Evolutionary conservation across 495 filamentous ascomycete genomes (phyloP).

Genomic region (Penicillium bovifimosum): DNA sequence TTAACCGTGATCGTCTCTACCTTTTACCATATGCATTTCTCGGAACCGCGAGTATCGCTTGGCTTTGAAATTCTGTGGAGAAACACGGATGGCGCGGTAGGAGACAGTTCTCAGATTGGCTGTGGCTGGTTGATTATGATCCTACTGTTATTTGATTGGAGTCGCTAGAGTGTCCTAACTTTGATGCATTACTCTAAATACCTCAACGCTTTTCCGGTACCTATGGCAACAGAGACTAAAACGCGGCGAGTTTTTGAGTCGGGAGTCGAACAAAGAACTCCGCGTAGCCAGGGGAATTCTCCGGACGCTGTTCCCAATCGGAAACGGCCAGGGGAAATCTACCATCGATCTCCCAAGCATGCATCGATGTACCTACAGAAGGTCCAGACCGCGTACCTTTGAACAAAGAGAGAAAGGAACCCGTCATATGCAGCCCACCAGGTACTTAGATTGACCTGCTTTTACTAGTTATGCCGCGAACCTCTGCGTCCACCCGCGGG

Average conservation of each 20-base stretch:
- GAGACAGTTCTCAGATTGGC: not conserved
- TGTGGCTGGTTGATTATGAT: not conserved
- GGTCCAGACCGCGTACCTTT: constrained; percentile 3
- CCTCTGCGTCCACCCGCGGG: constrained; percentile 18
- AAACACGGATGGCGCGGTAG: not conserved
- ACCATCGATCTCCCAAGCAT: not conserved
- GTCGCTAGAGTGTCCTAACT: not conserved
- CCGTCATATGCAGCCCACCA: constrained; percentile 4
- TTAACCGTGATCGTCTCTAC: constrained; percentile 6
- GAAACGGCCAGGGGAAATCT: not conserved
- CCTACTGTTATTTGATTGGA: not conserved
- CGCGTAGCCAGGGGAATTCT: not conserved
- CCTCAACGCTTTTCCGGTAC: not conserved
- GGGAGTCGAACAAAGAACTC: not conserved
- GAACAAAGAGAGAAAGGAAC: constrained; percentile 5
- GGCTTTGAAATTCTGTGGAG: not conserved
- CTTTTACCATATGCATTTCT: constrained; percentile 16
- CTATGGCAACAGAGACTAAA: constrained; percentile 4
- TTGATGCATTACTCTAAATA: not conserved
- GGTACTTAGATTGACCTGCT: constrained; percentile 15
- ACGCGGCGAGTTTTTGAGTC: constrained; percentile 1
- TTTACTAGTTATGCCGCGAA: constrained; percentile 19
- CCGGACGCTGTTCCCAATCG: not conserved
- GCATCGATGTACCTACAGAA: not conserved
- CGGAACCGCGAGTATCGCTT: constrained; percentile 11